Evolutionary conservation across 257 asterid species (phyloP).

Genomic region (Lantana camara): DNA sequence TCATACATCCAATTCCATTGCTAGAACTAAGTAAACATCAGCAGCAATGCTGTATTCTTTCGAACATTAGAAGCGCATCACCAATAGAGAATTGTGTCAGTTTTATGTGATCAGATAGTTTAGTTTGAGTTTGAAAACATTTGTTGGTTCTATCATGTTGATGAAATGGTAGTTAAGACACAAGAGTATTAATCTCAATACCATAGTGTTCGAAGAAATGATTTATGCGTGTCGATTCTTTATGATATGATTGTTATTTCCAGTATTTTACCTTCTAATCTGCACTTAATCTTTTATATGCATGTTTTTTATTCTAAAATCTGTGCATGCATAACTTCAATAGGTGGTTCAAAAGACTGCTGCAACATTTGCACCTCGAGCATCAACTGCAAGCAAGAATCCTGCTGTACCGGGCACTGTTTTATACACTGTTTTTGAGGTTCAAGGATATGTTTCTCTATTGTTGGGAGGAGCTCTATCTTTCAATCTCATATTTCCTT

Average conservation of each 20-base stretch:
- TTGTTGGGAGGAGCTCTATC: slow-evolving; percentile 88
- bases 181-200: not conserved
- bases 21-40: not conserved
- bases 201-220: no score
- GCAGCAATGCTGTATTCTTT: no score
- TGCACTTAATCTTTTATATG: no score
- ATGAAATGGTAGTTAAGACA: not conserved
- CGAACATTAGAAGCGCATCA: not conserved
- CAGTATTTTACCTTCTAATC: no score
- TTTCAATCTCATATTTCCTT: slow-evolving; percentile 85
- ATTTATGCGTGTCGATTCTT: no score
- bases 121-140: not conserved
- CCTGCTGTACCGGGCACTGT: slow-evolving; percentile 86
- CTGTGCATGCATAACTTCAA: not conserved
- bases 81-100: not conserved
- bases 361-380: slow-evolving; percentile 97
- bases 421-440: slow-evolving; percentile 82
- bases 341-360: slow-evolving; percentile 97
- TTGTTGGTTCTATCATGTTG: not conserved
- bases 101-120: not conserved
- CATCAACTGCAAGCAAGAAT: slow-evolving; percentile 82
- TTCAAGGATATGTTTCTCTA: slow-evolving; percentile 76
- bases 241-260: no score
- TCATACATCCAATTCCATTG: not conserved
- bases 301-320: not conserved